Conservation (phyloP, 306 rosid genomes). For the Rubus parviflorus region DNA sequence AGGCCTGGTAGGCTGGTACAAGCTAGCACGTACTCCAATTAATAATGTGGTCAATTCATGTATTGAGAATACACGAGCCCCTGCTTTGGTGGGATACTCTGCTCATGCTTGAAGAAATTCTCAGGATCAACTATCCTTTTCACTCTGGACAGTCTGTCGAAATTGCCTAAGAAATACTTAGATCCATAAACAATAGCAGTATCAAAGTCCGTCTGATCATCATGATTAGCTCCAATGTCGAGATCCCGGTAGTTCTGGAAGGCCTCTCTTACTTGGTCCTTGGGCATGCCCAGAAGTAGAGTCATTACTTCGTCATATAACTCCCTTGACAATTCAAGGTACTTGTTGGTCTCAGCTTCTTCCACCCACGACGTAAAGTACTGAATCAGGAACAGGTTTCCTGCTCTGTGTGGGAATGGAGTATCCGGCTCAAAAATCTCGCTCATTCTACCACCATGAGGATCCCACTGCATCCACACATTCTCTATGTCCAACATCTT, state of each 20-base stretch:
- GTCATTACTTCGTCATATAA: constrained; percentile 20
- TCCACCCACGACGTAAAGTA: no score
- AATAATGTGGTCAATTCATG: no score
- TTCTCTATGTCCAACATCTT: not conserved
- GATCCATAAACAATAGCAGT: constrained; percentile 16
- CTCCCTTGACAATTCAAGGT: constrained; percentile 29
- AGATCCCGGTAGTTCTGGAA: constrained; percentile 31
- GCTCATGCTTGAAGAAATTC: constrained; percentile 30
- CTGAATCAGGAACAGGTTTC: not conserved
- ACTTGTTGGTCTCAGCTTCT: not conserved
- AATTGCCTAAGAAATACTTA: constrained; percentile 28
- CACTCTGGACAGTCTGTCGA: constrained; percentile 15
- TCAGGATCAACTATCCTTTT: constrained; percentile 31
- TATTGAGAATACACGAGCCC: no score
- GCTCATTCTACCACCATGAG: constrained; percentile 23
- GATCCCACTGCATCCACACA: not conserved
- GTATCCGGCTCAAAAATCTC: constrained; percentile 3
- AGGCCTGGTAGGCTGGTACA: no score
- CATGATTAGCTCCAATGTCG: constrained; percentile 16
- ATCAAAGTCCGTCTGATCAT: not conserved
- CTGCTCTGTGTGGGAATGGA: constrained; percentile 29
- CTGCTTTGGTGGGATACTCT: constrained; percentile 18
- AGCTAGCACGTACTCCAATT: no score
- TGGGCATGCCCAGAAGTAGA: constrained; percentile 10
- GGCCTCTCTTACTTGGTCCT: constrained; percentile 23